phyloP scores from a whole-genome alignment of 306 rosid genomes.

The Vicia faba region DNA sequence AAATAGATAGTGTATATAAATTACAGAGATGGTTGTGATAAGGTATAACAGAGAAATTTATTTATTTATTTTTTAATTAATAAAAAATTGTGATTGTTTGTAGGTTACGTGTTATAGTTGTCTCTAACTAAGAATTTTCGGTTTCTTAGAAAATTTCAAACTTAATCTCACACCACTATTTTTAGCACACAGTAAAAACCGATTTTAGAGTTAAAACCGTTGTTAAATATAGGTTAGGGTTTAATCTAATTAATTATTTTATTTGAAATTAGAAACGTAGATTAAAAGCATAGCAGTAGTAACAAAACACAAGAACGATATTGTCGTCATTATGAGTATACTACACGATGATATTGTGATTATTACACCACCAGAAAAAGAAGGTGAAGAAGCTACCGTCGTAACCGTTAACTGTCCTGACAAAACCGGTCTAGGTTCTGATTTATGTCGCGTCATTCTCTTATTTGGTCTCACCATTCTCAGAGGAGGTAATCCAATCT shows the following conservation, averaged over 20 bases:
- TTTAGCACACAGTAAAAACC: not conserved
- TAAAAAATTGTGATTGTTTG: too few species aligned
- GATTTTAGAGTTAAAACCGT: not conserved
- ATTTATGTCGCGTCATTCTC: slow-evolving; percentile 92
- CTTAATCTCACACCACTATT: not conserved
- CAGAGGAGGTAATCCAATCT: slow-evolving; percentile 66
- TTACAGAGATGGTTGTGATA: too few species aligned
- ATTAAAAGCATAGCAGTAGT: not conserved
- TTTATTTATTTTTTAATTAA: too few species aligned
- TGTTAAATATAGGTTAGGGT: not conserved
- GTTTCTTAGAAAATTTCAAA: not conserved
- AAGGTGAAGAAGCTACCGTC: slow-evolving; percentile 65
- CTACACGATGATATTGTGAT: slow-evolving; percentile 79
- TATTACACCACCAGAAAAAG: slow-evolving; percentile 59
- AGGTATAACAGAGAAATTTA: too few species aligned
- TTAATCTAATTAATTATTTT: not conserved
- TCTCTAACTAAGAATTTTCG: too few species aligned
- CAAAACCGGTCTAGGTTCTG: slow-evolving; percentile 88
- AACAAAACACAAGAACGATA: not conserved
- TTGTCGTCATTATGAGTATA: slow-evolving; percentile 57
- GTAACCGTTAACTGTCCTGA: slow-evolving; percentile 94
- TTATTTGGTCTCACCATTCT: slow-evolving; percentile 87
- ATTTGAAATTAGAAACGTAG: not conserved
- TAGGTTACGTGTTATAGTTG: too few species aligned
- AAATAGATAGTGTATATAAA: too few species aligned